phyloP scores from a whole-genome alignment of 805 yeast genomes.

The Yarrowia yakushimensis region DNA sequence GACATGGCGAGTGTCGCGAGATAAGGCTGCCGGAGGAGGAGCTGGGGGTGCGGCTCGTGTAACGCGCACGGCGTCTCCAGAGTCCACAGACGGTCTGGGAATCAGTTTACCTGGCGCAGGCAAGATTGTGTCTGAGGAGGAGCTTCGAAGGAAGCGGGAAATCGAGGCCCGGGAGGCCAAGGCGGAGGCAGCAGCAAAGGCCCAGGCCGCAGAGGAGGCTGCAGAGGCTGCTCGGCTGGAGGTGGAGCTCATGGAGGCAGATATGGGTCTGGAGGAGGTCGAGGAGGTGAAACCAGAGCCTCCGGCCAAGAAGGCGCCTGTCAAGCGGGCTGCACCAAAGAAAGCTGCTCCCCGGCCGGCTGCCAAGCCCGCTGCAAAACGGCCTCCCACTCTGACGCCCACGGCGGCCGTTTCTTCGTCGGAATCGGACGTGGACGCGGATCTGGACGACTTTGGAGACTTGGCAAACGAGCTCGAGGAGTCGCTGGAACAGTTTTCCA shows the following conservation, averaged over 20 bases:
- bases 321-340: background rate
- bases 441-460: slow-evolving; percentile 23
- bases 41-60: background rate
- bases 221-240: slow-evolving; percentile 12
- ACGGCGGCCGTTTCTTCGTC: background rate
- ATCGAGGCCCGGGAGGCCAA: background rate
- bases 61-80: background rate
- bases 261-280: background rate
- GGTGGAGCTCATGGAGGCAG: slow-evolving; percentile 8
- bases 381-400: background rate
- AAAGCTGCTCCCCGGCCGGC: background rate
- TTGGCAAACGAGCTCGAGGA: slow-evolving; percentile 22
- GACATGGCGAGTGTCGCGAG: background rate
- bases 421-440: slow-evolving; percentile 1
- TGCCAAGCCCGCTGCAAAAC: background rate
- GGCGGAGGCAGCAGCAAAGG: background rate
- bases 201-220: background rate
- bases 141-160: slow-evolving; percentile 4
- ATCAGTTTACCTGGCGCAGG: slow-evolving; percentile 9
- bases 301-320: background rate
- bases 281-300: background rate
- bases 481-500: slow-evolving; percentile 9
- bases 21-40: background rate
- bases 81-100: background rate
- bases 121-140: slow-evolving; percentile 15